Conservation (phyloP, 371 early-diverging fungal genomes). For the Rhizopus arrhizus region DNA sequence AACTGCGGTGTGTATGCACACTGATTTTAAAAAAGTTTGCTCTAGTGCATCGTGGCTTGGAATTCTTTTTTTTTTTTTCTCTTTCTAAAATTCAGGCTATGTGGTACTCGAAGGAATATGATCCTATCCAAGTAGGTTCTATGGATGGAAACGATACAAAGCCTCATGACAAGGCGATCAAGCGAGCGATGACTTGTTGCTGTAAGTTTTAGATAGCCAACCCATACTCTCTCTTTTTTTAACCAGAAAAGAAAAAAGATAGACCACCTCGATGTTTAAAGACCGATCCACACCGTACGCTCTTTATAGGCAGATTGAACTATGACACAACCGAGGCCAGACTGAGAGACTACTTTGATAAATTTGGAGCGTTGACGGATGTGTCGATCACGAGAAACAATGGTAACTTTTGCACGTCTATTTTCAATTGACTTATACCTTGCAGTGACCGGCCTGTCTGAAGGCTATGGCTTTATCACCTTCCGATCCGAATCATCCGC, state of each 20-base stretch:
- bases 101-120: constrained; percentile 60
- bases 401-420: constrained; percentile 31
- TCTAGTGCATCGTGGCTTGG: background rate
- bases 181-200: constrained; percentile 38
- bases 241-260: constrained; percentile 23
- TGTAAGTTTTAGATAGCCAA: constrained; percentile 2
- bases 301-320: constrained; percentile 55
- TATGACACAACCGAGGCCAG: constrained; percentile 40
- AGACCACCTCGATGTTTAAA: constrained; percentile 34
- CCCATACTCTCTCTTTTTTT: background rate
- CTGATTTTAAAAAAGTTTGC: background rate
- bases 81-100: constrained; percentile 16
- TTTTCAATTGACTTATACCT: background rate
- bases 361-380: constrained; percentile 38
- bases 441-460: constrained; percentile 58
- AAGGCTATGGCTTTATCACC: constrained; percentile 63
- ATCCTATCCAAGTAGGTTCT: constrained; percentile 59
- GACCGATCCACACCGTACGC: constrained; percentile 50
- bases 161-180: constrained; percentile 59
- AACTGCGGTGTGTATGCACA: background rate
- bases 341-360: constrained; percentile 34
- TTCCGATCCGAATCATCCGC: constrained; percentile 37
- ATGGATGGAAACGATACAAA: constrained; percentile 56
- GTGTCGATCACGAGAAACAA: constrained; percentile 38
- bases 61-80: constrained; percentile 10